phyloP scores from a whole-genome alignment of 768 basidiomycete species.

The Suillus luteus region DNA sequence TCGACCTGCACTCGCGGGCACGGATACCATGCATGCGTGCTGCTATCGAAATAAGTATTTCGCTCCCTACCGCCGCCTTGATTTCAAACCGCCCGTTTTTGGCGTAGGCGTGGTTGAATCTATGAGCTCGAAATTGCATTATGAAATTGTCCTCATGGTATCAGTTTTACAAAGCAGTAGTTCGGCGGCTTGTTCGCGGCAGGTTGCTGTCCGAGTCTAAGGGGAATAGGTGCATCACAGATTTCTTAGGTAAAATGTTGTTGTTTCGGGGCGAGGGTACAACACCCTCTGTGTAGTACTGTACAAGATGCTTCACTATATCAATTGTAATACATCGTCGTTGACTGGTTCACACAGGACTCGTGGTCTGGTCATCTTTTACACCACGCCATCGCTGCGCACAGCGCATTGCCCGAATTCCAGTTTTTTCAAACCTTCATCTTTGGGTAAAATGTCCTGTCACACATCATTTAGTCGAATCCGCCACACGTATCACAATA shows the following conservation, averaged over 20 bases:
- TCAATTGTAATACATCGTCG: background rate
- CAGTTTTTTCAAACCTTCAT: conserved; percentile 59
- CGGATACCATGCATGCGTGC: conserved; percentile 21
- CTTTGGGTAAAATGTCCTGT: conserved; percentile 69
- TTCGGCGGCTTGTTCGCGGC: background rate
- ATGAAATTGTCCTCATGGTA: conserved; percentile 16
- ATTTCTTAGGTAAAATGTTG: background rate
- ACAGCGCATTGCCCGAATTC: conserved; percentile 57
- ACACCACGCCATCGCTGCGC: conserved; percentile 54
- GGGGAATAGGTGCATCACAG: background rate
- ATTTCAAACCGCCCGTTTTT: conserved; percentile 27
- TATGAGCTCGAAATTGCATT: background rate
- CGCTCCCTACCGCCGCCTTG: conserved; percentile 20
- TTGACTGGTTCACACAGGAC: background rate
- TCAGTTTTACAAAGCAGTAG: conserved; percentile 19
- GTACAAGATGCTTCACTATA: background rate
- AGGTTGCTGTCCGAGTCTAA: background rate
- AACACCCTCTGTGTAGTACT: background rate
- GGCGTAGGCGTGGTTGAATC: conserved; percentile 23
- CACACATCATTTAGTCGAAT: background rate
- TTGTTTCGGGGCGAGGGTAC: background rate
- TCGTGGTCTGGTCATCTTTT: conserved; percentile 4
- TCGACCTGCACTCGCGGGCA: conserved; percentile 19
- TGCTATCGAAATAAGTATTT: conserved; percentile 26
- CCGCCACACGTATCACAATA: background rate